Percentiles rank a stretch among this genome's conserved stretches.
Conservation (phyloP, 1,284 basidiomycete species). For the Puccinia hordei region DNA sequence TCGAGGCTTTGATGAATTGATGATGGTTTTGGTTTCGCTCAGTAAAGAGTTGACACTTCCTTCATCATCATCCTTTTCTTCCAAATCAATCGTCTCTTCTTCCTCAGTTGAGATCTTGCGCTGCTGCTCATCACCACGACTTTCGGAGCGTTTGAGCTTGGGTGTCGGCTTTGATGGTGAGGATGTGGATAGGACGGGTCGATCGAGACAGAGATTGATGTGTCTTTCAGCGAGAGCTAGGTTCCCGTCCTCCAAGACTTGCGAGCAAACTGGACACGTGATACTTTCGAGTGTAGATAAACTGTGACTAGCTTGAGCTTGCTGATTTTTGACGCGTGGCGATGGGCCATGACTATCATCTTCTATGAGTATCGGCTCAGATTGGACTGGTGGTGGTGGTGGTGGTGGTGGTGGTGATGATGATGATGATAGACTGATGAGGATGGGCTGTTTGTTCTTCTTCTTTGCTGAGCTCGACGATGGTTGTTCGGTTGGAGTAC, state of each 20-base stretch:
- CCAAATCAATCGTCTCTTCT: neutral
- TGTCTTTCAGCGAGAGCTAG: constrained; percentile 6
- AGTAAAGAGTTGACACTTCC: neutral
- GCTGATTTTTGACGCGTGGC: too few species aligned
- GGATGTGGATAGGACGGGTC: neutral
- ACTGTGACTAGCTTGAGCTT: too few species aligned
- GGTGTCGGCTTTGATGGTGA: neutral
- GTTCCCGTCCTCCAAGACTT: neutral
- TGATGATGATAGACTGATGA: neutral
- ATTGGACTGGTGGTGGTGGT: neutral
- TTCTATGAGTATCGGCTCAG: neutral
- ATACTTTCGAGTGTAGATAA: neutral
- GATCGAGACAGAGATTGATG: constrained; percentile 42
- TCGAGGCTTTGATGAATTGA: neutral
- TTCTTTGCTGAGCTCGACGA: neutral
- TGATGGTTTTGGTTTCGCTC: neutral
- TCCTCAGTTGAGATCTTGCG: neutral
- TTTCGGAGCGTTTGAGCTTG: neutral
- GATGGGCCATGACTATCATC: neutral
- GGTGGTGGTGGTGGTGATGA: too few species aligned
- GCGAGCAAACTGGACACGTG: constrained; percentile 34
- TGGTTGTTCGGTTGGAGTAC: neutral
- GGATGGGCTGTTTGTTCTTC: neutral
- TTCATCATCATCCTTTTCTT: constrained; percentile 17
- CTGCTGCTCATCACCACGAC: neutral